Evolutionary conservation across 2,329 filamentous ascomycete genomes (phyloP).

Genomic region (Stachybotrys echinatus): DNA sequence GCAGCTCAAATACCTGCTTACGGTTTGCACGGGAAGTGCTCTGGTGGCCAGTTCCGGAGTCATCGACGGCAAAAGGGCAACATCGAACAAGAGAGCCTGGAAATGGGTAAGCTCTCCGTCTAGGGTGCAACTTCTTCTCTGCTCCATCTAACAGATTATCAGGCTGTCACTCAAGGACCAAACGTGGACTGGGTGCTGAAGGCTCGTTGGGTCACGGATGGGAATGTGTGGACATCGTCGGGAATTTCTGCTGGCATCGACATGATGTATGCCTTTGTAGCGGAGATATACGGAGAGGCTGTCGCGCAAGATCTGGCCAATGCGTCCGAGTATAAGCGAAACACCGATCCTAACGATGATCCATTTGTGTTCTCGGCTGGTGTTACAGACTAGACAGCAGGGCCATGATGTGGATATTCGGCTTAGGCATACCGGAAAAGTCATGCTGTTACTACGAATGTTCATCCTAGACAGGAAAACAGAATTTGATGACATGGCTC

Average conservation of each 20-base stretch:
- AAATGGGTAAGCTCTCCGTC: constrained; percentile 21
- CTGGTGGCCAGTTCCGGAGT: constrained; percentile 46
- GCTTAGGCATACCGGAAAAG: too few species aligned
- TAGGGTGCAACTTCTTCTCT: too few species aligned
- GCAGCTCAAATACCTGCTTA: constrained; percentile 42
- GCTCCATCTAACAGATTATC: neutral
- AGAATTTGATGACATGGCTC: too few species aligned
- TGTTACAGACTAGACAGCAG: neutral
- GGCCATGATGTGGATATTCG: too few species aligned
- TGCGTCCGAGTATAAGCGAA: constrained; percentile 48
- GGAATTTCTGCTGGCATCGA: constrained; percentile 59
- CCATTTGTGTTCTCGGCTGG: constrained; percentile 35
- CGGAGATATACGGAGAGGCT: constrained; percentile 44
- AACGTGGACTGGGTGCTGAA: constrained; percentile 44
- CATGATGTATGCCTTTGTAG: constrained; percentile 52
- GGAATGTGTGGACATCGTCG: constrained; percentile 53
- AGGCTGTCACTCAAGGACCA: constrained; percentile 14
- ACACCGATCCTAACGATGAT: constrained; percentile 40
- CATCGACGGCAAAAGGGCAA: constrained; percentile 47
- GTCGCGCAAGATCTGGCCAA: constrained; percentile 40
- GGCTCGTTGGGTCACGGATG: constrained; percentile 54
- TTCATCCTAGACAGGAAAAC: too few species aligned
- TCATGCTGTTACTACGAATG: too few species aligned
- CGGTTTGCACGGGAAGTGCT: constrained; percentile 52
- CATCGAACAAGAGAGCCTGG: constrained; percentile 52